Evolutionary conservation across 208 protist species (phyloP).

Genomic region (Leishmania aethiopica): DNA sequence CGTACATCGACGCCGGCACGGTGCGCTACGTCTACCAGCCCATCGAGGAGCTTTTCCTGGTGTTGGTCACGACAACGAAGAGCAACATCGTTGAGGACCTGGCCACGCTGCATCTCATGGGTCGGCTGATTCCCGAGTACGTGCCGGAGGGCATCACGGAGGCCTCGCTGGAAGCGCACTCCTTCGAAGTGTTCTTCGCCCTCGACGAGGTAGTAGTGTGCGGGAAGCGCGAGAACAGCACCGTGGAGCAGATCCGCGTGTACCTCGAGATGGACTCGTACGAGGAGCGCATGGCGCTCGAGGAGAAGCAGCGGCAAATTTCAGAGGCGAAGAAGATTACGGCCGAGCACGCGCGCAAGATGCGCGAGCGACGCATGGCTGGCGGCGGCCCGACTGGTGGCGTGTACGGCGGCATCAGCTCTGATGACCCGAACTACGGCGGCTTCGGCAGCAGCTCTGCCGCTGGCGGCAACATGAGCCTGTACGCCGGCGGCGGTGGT

Average conservation of each 20-base stretch:
- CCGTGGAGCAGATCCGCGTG: constrained; percentile 93
- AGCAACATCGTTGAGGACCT: constrained; percentile 99
- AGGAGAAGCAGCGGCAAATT: constrained; percentile 86
- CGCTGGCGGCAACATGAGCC: constrained; percentile 21
- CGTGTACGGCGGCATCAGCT: constrained; percentile 81
- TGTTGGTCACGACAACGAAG: constrained; percentile 96
- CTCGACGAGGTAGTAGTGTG: constrained; percentile 97
- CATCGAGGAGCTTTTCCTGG: constrained; percentile 93
- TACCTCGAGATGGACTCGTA: constrained; percentile 97
- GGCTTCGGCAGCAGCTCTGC: constrained; percentile 37
- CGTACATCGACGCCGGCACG: constrained; percentile 97
- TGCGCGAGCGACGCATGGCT: constrained; percentile 69
- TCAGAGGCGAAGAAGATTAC: constrained; percentile 92
- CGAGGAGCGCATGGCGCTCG: constrained; percentile 93
- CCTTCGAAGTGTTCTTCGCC: constrained; percentile 97
- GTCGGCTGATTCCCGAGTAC: constrained; percentile 91
- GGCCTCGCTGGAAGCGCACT: constrained; percentile 69
- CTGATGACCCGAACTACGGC: constrained; percentile 49
- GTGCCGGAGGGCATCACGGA: constrained; percentile 73
- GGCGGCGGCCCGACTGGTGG: constrained; percentile 37
- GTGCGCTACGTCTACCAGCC: constrained; percentile 98
- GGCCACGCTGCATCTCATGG: constrained; percentile 95
- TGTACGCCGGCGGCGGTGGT: constrained; percentile 13
- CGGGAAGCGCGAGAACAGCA: constrained; percentile 95
- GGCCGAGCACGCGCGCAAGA: constrained; percentile 77